Percentiles rank a stretch among this genome's conserved stretches.
These are phyloP conservation scores for Sugiyamaella smithiae DNA, from an alignment of 805 yeast species.

Conservation along the genomic window DNA sequence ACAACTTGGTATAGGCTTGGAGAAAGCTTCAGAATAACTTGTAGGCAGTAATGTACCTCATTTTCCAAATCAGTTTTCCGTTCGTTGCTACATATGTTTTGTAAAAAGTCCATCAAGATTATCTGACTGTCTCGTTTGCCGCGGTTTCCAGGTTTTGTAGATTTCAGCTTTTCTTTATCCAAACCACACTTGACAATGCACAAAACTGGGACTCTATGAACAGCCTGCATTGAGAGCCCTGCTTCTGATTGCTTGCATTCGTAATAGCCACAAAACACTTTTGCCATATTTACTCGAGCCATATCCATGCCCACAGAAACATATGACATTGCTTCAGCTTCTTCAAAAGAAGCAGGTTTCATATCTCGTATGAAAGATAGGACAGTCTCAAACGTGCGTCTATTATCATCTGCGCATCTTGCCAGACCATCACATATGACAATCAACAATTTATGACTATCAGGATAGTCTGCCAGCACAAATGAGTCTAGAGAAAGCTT, in stretches of 20 bases:
- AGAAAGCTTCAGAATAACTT: slow-evolving; percentile 83
- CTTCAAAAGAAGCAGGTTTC: slow-evolving; percentile 46
- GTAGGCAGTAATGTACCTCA: slow-evolving; percentile 68
- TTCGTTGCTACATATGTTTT: slow-evolving; percentile 84
- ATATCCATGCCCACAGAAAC: slow-evolving; percentile 78
- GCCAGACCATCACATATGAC: slow-evolving; percentile 86
- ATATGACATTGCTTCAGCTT: slow-evolving; percentile 67
- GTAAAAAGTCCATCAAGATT: slow-evolving; percentile 84
- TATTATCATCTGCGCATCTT: slow-evolving; percentile 61
- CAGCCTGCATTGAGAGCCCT: slow-evolving; percentile 40
- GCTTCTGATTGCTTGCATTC: slow-evolving; percentile 58
- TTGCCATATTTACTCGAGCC: slow-evolving; percentile 85
- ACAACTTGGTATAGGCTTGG: slow-evolving; percentile 78
- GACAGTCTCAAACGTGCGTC: slow-evolving; percentile 72
- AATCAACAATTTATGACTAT: slow-evolving; percentile 70
- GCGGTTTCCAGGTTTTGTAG: slow-evolving; percentile 85
- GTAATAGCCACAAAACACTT: slow-evolving; percentile 80
- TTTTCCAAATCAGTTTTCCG: slow-evolving; percentile 90
- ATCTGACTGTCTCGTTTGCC: slow-evolving; percentile 93
- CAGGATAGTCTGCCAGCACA: slow-evolving; percentile 77
- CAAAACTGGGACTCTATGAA: slow-evolving; percentile 64
- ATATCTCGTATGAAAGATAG: slow-evolving; percentile 70
- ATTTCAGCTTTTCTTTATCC: slow-evolving; percentile 56
- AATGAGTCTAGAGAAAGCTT: slow-evolving; percentile 76
- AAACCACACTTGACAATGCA: slow-evolving; percentile 86